Conservation (phyloP, 1,139 yeast species). For the Candida mesenterica region DNA sequence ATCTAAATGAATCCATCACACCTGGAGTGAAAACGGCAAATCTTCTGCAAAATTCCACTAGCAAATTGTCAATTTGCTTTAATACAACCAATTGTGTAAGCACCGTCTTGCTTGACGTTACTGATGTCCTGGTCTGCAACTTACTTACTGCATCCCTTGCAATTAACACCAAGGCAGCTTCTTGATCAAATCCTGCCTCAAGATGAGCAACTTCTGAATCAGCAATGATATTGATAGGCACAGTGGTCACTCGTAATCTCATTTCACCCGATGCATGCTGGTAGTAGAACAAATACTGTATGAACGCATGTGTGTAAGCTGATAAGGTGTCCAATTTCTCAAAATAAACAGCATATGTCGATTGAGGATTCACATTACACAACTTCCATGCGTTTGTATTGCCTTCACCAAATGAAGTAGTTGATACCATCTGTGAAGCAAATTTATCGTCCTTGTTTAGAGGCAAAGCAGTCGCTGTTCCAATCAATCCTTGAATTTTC, state of each 20-base stretch:
- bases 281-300: constrained; percentile 77
- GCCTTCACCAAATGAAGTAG: constrained; percentile 44
- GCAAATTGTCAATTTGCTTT: constrained; percentile 83
- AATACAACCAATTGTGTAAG: constrained; percentile 36
- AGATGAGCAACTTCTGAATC: constrained; percentile 42
- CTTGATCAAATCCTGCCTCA: constrained; percentile 60
- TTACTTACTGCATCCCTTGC: constrained; percentile 54
- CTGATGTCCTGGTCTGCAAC: constrained; percentile 30
- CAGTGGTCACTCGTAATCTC: constrained; percentile 51
- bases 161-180: constrained; percentile 63
- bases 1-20: constrained; percentile 69
- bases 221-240: constrained; percentile 39
- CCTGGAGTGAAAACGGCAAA: constrained; percentile 87
- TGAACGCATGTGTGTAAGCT: constrained; percentile 29
- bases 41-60: constrained; percentile 80
- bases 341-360: constrained; percentile 57
- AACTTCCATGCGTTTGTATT: constrained; percentile 62
- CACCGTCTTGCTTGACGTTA: constrained; percentile 12
- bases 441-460: constrained; percentile 26
- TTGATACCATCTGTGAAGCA: constrained; percentile 26
- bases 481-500: constrained; percentile 56
- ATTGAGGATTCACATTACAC: constrained; percentile 53
- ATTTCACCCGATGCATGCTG: constrained; percentile 55
- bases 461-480: constrained; percentile 51
- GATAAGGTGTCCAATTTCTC: constrained; percentile 46